These are phyloP conservation scores for Paecilomyces niveus DNA, from an alignment of 2,329 filamentous ascomycete species.

Conservation along the genomic window DNA sequence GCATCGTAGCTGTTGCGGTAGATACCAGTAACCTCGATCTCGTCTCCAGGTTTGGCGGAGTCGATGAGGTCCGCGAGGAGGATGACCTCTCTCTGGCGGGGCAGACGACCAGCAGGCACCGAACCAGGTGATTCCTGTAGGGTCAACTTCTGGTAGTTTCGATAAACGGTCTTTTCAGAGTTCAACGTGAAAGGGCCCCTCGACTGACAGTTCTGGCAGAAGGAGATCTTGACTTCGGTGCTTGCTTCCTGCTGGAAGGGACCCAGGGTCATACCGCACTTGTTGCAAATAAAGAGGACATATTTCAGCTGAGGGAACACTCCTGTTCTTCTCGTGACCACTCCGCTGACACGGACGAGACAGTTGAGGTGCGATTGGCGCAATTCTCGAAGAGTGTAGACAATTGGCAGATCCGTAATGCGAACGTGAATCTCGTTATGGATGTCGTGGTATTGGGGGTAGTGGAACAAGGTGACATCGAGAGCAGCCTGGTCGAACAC, in stretches of 20 bases:
- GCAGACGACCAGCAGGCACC: slow-evolving; percentile 88
- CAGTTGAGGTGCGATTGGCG: slow-evolving; percentile 95
- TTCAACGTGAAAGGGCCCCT: slow-evolving; percentile 92
- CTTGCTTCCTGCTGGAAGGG: slow-evolving; percentile 98
- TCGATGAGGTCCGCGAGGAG: slow-evolving; percentile 96
- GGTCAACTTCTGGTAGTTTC: slow-evolving; percentile 97
- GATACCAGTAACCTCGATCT: slow-evolving; percentile 93
- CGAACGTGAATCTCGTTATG: slow-evolving; percentile 97
- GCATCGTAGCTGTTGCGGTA: slow-evolving; percentile 99
- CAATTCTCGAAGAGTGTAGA: slow-evolving; percentile 90
- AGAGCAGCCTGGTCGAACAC: slow-evolving; percentile 96
- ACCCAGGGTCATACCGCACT: slow-evolving; percentile 84
- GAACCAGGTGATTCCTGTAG: slow-evolving; percentile 96
- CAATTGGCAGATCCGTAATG: slow-evolving; percentile 87
- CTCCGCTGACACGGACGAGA: slow-evolving; percentile 85
- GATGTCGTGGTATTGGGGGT: slow-evolving; percentile 95
- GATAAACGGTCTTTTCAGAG: slow-evolving; percentile 95
- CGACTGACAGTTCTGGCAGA: slow-evolving; percentile 93
- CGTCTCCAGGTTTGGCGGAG: slow-evolving; percentile 91
- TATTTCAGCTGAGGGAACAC: slow-evolving; percentile 98
- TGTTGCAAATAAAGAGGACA: slow-evolving; percentile 94
- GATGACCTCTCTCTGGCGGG: slow-evolving; percentile 88
- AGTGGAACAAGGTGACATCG: slow-evolving; percentile 91
- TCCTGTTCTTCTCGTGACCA: slow-evolving; percentile 87
- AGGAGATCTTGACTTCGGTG: slow-evolving; percentile 90